phyloP scores from a whole-genome alignment of 192 early-diverging fungal genomes.

The Backusella psychrophila region DNA sequence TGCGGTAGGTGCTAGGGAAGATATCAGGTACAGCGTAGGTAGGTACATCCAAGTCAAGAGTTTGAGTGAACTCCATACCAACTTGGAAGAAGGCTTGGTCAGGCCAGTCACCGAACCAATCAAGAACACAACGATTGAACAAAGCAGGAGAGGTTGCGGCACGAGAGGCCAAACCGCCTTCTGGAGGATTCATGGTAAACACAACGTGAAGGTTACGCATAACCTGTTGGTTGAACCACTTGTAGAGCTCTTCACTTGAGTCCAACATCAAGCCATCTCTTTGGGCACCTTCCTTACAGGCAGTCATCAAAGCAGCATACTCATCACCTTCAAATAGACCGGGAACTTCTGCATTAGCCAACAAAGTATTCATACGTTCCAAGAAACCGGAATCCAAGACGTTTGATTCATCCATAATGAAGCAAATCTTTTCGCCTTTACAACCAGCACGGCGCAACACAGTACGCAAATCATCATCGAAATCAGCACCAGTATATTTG shows the following conservation, averaged over 20 bases:
- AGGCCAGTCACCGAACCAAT: conserved; percentile 99
- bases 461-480: conserved; percentile 94
- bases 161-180: conserved; percentile 84
- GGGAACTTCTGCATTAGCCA: conserved; percentile 98
- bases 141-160: conserved; percentile 98
- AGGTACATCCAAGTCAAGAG: conserved; percentile 81
- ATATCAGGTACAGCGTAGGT: conserved; percentile 64
- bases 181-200: conserved; percentile 99
- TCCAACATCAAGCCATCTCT: conserved; percentile 93
- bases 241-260: conserved; percentile 92
- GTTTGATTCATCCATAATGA: conserved; percentile 98
- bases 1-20: conserved; percentile 76
- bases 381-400: conserved; percentile 96
- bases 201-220: conserved; percentile 97
- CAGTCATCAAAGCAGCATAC: conserved; percentile 88
- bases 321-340: conserved; percentile 99
- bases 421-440: conserved; percentile 97
- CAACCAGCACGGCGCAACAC: conserved; percentile 92
- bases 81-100: conserved; percentile 99
- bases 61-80: conserved; percentile 91
- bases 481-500: conserved; percentile 93
- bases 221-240: conserved; percentile 97
- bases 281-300: conserved; percentile 91
- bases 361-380: conserved; percentile 99
- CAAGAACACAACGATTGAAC: conserved; percentile 99